Conservation (phyloP, 495 filamentous ascomycete species). For the Penicillium pulvis region DNA sequence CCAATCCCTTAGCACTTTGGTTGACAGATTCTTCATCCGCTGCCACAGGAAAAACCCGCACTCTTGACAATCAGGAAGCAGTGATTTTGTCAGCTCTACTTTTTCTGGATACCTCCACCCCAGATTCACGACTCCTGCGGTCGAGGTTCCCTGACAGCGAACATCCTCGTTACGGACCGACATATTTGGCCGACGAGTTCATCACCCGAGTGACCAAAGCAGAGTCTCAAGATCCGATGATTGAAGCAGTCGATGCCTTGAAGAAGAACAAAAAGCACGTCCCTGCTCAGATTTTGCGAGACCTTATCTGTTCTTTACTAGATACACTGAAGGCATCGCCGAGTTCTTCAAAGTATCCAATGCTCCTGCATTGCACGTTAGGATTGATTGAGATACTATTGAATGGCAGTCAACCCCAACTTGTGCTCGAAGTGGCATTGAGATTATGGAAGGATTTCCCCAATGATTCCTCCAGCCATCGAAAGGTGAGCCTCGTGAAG, state of each 20-base stretch:
- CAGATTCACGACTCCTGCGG: not conserved
- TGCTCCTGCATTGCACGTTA: not conserved
- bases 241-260: not conserved
- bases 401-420: not conserved
- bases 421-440: not conserved
- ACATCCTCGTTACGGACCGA: not conserved
- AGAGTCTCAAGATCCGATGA: not conserved
- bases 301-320: not conserved
- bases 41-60: not conserved
- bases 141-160: not conserved
- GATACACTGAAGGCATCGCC: conserved; percentile 5
- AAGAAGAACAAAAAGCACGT: not conserved
- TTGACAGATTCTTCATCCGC: not conserved
- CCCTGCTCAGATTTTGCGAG: conserved; percentile 3
- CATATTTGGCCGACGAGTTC: not conserved
- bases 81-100: conserved; percentile 1
- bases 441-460: not conserved
- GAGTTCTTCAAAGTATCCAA: not conserved
- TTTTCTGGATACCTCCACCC: not conserved
- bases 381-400: not conserved
- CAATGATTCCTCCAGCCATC: not conserved
- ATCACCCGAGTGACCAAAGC: not conserved
- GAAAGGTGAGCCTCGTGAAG: conserved; percentile 3
- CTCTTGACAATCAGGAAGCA: not conserved
- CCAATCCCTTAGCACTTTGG: not conserved